Evolutionary conservation across 78 protist species (phyloP).

Genomic region (Polysphondylium violaceum): DNA sequence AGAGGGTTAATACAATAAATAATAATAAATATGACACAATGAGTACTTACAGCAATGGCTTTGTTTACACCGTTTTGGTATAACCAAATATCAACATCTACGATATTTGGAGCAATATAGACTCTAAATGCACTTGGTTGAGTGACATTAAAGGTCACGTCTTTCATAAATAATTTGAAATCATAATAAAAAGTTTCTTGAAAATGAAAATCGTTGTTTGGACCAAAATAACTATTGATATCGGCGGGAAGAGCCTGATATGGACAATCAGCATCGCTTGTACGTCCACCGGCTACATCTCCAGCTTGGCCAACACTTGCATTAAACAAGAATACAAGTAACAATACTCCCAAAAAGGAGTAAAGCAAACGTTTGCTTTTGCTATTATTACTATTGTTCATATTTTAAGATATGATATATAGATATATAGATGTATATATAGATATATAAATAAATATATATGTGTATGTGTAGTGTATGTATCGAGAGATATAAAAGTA

Average conservation of each 20-base stretch:
- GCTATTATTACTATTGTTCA: no score
- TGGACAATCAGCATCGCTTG: constrained; percentile 39
- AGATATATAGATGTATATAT: no score
- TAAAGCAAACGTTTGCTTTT: no score
- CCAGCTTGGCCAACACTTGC: constrained; percentile 8
- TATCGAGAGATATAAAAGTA: no score
- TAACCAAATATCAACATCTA: constrained; percentile 69
- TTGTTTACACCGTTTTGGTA: constrained; percentile 4
- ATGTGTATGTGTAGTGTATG: no score
- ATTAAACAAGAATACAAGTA: no score
- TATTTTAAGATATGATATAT: no score
- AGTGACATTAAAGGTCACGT: constrained; percentile 9
- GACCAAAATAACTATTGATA: constrained; percentile 32
- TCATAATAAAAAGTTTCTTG: constrained; percentile 37
- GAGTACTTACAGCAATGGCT: constrained; percentile 34
- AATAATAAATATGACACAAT: not conserved
- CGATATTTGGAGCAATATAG: constrained; percentile 56
- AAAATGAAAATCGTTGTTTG: constrained; percentile 58
- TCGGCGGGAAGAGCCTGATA: constrained; percentile 48
- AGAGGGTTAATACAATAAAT: not conserved
- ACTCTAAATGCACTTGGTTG: constrained; percentile 37
- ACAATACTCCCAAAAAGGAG: no score
- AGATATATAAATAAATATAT: no score
- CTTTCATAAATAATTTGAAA: constrained; percentile 10
- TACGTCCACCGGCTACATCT: not conserved